Percentiles rank a stretch among this genome's conserved stretches.
phyloP scores from a whole-genome alignment of 441 rosid genomes.

The Lepidium campestre region DNA sequence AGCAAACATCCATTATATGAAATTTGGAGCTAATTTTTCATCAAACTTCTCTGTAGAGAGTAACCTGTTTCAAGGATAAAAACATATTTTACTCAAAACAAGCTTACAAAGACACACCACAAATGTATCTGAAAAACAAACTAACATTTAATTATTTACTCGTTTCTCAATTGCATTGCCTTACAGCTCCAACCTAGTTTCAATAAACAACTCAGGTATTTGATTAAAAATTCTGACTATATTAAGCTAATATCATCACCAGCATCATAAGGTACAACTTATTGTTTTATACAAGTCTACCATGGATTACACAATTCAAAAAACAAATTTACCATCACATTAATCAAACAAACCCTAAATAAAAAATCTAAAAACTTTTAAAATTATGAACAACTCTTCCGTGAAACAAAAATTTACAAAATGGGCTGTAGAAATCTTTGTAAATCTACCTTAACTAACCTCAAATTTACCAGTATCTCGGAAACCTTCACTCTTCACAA shows the following conservation, averaged over 20 bases:
- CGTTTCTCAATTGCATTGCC: not conserved
- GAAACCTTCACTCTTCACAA: too few species aligned
- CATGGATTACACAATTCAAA: too few species aligned
- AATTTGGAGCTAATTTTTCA: conserved; percentile 48
- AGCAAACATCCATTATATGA: conserved; percentile 78
- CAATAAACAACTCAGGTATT: not conserved
- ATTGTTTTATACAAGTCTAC: too few species aligned
- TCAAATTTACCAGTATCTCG: too few species aligned
- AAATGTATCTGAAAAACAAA: not conserved
- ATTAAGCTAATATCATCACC: not conserved
- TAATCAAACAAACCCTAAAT: too few species aligned
- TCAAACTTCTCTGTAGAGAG: conserved; percentile 31
- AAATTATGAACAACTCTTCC: too few species aligned
- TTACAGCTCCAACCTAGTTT: not conserved
- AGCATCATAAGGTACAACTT: not conserved
- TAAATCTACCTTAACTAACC: too few species aligned
- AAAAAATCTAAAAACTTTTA: too few species aligned
- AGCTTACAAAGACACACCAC: not conserved
- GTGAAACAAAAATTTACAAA: too few species aligned
- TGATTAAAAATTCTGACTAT: not conserved
- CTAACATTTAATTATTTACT: not conserved
- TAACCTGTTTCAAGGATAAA: conserved; percentile 28
- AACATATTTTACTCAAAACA: not conserved
- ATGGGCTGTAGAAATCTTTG: too few species aligned
- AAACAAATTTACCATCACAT: too few species aligned